Conservation (phyloP, 768 basidiomycete species). For the Hypholoma fasciculare region DNA sequence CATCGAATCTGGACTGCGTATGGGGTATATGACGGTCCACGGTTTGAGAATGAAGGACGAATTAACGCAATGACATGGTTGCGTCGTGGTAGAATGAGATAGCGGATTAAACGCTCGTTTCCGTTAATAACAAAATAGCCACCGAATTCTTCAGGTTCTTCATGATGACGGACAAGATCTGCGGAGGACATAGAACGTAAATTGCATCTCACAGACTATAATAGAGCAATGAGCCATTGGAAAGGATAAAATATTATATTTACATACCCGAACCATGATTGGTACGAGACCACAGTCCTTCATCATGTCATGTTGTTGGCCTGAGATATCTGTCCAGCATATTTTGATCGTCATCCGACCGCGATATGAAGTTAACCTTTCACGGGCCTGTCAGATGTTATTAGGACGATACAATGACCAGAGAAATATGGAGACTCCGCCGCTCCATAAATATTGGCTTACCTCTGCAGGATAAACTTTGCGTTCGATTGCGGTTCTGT, state of each 20-base stretch:
- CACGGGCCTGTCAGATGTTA: conserved; percentile 67
- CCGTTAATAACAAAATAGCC: conserved; percentile 99
- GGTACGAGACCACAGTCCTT: conserved; percentile 93
- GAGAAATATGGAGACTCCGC: background rate
- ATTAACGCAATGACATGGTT: conserved; percentile 94
- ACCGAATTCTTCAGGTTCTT: conserved; percentile 98
- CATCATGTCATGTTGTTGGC: conserved; percentile 65
- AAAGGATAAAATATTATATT: background rate
- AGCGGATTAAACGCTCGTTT: conserved; percentile 97
- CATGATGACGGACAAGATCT: conserved; percentile 85
- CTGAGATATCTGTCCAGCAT: conserved; percentile 77
- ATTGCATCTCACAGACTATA: conserved; percentile 89
- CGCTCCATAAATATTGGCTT: conserved; percentile 5
- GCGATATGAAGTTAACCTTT: conserved; percentile 89
- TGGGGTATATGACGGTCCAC: conserved; percentile 93
- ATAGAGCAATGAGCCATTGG: background rate
- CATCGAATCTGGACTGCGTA: conserved; percentile 96
- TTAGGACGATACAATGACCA: background rate
- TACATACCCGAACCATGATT: conserved; percentile 92
- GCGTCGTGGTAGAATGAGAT: conserved; percentile 92
- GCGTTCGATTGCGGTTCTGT: conserved; percentile 70
- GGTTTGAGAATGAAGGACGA: conserved; percentile 88
- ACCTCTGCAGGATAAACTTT: conserved; percentile 91
- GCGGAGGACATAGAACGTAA: conserved; percentile 82
- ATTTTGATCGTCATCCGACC: conserved; percentile 87